Evolutionary conservation across 1,139 yeast genomes (phyloP).

Genomic region (Pichia sp.): DNA sequence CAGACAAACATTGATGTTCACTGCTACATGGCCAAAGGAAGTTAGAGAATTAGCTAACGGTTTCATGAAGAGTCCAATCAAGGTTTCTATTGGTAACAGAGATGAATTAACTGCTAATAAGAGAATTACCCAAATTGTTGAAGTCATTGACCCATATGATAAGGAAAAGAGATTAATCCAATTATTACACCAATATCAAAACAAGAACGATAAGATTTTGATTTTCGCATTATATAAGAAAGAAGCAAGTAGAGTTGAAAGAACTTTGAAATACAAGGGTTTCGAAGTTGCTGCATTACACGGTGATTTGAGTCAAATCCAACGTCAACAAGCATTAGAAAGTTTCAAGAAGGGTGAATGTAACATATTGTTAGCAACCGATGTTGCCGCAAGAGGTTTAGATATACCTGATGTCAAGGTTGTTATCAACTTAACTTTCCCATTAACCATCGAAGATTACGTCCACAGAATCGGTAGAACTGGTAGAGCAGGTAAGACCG

Average conservation of each 20-base stretch:
- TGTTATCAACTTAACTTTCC: conserved; percentile 95
- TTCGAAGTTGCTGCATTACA: conserved; percentile 90
- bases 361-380: conserved; percentile 86
- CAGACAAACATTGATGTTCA: conserved; percentile 86
- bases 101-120: conserved; percentile 95
- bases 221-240: conserved; percentile 95
- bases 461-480: conserved; percentile 99
- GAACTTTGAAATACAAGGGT: conserved; percentile 67
- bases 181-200: conserved; percentile 72
- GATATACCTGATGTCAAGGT: conserved; percentile 98
- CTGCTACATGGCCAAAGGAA: conserved; percentile 90
- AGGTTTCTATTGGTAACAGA: conserved; percentile 89
- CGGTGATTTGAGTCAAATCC: conserved; percentile 92
- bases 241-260: conserved; percentile 92
- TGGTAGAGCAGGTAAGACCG: conserved; percentile 97
- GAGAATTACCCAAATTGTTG: conserved; percentile 90
- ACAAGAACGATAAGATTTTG: conserved; percentile 74
- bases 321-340: conserved; percentile 84
- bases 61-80: conserved; percentile 82
- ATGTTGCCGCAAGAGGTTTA: conserved; percentile 98
- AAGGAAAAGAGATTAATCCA: conserved; percentile 78
- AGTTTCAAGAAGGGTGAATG: conserved; percentile 82
- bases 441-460: conserved; percentile 95
- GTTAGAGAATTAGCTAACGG: conserved; percentile 88
- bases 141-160: conserved; percentile 80